Base-by-base conservation (phyloP, 2,329 filamentous ascomycete species). In the Metarhizium sp. region DNA sequence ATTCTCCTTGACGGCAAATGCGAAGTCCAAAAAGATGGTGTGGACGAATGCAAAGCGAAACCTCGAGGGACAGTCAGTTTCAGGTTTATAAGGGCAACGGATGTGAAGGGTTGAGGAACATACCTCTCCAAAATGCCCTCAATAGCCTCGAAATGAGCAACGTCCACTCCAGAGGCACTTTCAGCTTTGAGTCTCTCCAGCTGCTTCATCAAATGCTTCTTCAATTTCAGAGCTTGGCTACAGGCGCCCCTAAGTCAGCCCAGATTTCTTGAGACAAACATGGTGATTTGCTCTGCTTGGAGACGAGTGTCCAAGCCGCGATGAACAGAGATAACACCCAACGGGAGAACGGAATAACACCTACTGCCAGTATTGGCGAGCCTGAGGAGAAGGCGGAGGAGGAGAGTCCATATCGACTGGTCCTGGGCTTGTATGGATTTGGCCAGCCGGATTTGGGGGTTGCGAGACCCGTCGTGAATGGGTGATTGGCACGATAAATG, bases 41-140 rank as follows among this genome's bases (percentile, higher is more conserved):
- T 80, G 78, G 66, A 92, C 84, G 67, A 86, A 92, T 57, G 81
- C 79, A 51, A 84, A 73, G 61, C 90, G 89, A 69, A 88, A 85
- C 48, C 56, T 58, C 7, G 32, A 16, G 16, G 16, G n/a, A 40
- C 11, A 2, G 36, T 55, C 20, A 54, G 53, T 40, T 32, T 38
- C n/a, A 4, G 5, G n/a, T 18, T 10, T 40, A 5, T 18, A 14
- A 25, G 48, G 43, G 13, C n/a, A 30, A 13, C 3, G 18, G 14
- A 45, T 18, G n/a, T 50, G 49, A 29, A 62, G 76, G 73, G 71
- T 69, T 52, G 11, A 5, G 25, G 34, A 43, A 10, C 45, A 20
- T 48, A 58, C 56, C 55, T 54, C 20, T 74, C 70, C 64, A 78
- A 64, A 55, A 70, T 60, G 36, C 69, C 67, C 59, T 78, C 75